Base-by-base conservation (phyloP, 169 alveolate genomes). In the Hepatocystis sp. region DNA sequence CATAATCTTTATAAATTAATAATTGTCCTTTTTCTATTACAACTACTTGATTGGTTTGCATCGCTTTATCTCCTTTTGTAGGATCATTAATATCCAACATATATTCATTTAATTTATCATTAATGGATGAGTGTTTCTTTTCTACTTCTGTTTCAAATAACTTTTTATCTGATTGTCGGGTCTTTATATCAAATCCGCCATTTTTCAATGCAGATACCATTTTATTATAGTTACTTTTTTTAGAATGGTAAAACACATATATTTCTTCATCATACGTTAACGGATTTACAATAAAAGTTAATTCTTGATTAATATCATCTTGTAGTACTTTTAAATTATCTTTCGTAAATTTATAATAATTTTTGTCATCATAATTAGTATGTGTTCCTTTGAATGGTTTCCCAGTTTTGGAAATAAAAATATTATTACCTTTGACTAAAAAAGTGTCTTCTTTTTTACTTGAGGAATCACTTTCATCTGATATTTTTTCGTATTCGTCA, bases 1-100 rank as follows among this genome's bases (percentile, higher is more conserved):
- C 88, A 52, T 86, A 71, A 53, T 86, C 60, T 52, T 86, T 78
- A 60, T 66, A 92, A 66, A 92, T 76, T 44, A 61, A 67, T 36
- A 92, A 25, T 19, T 56, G 11, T 52, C 93, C 95, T 15, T 55
- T 85, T 32, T 90, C 90, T 34, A 92, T 93, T 13, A 92, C 84
- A 67, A 93, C 92, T 15, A 76, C 91, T 67, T 92, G 92, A 65
- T 76, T 76, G 39, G 56, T 81, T 63, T 81, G 46, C 17, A 76
- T 76, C 7, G 46, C 30, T 76, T 56, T 21, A 36, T 76, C 88
- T 49, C 11, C 36, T 44, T 58, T 71, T 53, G 49, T 53, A 34
- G 28, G 23, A 42, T 27, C 63, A 23, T 39, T 46, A 34, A 49
- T 13, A 8, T 56, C 84, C 17, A 30, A n/a, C 63, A 10, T 36